Evolutionary conservation across 208 protist genomes (phyloP).

Genomic region (Leishmania lainsoni): DNA sequence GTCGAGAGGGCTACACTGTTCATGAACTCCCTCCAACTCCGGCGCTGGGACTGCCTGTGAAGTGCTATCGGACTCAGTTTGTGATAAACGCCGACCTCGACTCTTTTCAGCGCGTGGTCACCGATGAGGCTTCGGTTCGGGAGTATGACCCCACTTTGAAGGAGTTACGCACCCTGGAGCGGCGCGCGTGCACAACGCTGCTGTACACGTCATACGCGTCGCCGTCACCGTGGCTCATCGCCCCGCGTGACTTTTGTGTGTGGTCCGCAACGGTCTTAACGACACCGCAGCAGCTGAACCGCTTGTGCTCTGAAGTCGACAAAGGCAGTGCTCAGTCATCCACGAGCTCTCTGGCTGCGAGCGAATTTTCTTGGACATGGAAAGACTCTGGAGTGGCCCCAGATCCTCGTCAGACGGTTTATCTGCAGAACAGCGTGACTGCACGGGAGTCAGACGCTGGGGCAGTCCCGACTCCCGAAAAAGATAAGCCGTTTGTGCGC

Average conservation of each 20-base stretch:
- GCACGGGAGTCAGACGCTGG: background rate
- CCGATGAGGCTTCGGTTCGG: conserved; percentile 13
- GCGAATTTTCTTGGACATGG: too few relatives aligned
- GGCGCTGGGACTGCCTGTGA: conserved; percentile 17
- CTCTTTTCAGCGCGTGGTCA: conserved; percentile 18
- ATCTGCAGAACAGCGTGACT: conserved; percentile 38
- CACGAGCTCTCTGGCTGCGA: too few relatives aligned
- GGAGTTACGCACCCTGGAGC: conserved; percentile 25
- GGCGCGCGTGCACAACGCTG: conserved; percentile 12
- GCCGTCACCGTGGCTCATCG: conserved; percentile 34
- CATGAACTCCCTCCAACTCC: conserved; percentile 13
- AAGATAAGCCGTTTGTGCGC: conserved; percentile 22
- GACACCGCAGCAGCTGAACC: conserved; percentile 10
- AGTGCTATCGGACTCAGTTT: conserved; percentile 37
- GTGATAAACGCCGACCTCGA: conserved; percentile 21
- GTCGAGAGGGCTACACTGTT: conserved; percentile 8
- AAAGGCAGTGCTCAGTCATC: background rate
- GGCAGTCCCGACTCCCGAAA: background rate
- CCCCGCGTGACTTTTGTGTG: conserved; percentile 53
- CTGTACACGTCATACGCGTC: conserved; percentile 51
- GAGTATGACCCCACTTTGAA: conserved; percentile 34
- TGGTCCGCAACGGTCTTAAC: conserved; percentile 17
- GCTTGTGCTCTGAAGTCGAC: background rate
- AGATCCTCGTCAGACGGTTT: conserved; percentile 3
- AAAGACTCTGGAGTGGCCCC: background rate